These are phyloP conservation scores for Cyclanthera cordifolia DNA, from an alignment of 306 rosid genomes.

Conservation along the genomic window DNA sequence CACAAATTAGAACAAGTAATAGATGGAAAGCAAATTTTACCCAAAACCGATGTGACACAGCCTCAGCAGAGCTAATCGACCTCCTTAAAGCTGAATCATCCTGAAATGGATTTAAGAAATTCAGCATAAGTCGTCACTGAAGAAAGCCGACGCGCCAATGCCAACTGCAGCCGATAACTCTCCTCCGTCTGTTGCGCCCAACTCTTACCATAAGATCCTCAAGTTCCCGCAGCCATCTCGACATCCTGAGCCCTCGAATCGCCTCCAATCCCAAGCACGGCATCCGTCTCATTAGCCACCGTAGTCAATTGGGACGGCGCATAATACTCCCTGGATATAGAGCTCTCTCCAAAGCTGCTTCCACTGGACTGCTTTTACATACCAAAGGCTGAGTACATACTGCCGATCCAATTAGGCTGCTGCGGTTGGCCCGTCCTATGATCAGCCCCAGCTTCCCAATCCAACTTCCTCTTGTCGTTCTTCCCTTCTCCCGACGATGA, in stretches of 20 bases:
- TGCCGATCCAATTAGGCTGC: constrained; percentile 68
- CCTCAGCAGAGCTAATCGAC: constrained; percentile 35
- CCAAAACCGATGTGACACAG: constrained; percentile 86
- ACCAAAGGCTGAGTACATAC: constrained; percentile 45
- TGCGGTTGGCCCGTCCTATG: constrained; percentile 45
- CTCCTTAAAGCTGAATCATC: constrained; percentile 39
- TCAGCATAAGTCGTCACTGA: constrained; percentile 80
- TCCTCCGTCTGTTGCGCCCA: constrained; percentile 99
- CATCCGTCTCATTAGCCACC: constrained; percentile 68
- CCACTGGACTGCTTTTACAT: constrained; percentile 95
- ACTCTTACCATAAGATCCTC: constrained; percentile 63
- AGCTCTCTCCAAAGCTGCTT: constrained; percentile 89
- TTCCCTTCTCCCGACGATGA: constrained; percentile 54
- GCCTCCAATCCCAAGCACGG: constrained; percentile 31
- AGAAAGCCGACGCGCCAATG: constrained; percentile 72
- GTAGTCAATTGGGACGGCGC: constrained; percentile 54
- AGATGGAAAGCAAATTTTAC: constrained; percentile 20
- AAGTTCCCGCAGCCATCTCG: constrained; percentile 9
- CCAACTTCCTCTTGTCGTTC: constrained; percentile 36
- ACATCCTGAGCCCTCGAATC: constrained; percentile 36
- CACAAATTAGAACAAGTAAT: background rate
- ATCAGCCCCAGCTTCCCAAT: constrained; percentile 65
- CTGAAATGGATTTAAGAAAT: constrained; percentile 66
- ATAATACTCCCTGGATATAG: constrained; percentile 77
- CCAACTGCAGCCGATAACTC: constrained; percentile 89